Evolutionary conservation across 148 eudicot species (phyloP).

Genomic region (Persicaria maculosa): DNA sequence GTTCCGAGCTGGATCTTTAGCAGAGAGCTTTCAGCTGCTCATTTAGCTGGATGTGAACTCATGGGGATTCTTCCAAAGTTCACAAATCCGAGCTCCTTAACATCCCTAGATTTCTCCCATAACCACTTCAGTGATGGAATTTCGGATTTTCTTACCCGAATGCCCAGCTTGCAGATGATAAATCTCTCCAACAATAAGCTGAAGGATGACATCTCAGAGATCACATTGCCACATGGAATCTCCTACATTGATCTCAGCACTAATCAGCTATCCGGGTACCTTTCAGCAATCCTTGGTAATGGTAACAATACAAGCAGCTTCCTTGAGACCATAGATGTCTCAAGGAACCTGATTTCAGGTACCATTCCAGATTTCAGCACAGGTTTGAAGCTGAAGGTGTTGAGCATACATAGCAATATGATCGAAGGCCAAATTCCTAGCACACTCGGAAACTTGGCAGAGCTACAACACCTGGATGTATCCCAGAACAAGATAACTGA

Average conservation of each 20-base stretch:
- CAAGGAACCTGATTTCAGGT: conserved; percentile 56
- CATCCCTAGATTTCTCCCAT: conserved; percentile 53
- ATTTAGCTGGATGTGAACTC: conserved; percentile 66
- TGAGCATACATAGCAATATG: conserved; percentile 54
- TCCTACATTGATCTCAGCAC: conserved; percentile 50
- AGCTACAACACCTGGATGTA: conserved; percentile 50
- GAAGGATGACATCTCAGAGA: conserved; percentile 34
- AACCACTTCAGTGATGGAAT: conserved; percentile 37
- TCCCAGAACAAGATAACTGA: conserved; percentile 53
- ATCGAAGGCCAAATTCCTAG: conserved; percentile 59
- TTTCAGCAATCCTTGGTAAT: conserved; percentile 39
- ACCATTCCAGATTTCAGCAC: conserved; percentile 45
- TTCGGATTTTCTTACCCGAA: conserved; percentile 30
- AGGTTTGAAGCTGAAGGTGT: conserved; percentile 40
- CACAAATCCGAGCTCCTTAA: conserved; percentile 40
- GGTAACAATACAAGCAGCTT: conserved; percentile 40
- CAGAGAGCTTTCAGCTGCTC: conserved; percentile 49
- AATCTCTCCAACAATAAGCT: conserved; percentile 60
- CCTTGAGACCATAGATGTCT: conserved; percentile 46
- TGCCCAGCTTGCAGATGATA: conserved; percentile 44
- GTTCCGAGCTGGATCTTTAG: conserved; percentile 63
- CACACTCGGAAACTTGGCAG: conserved; percentile 48
- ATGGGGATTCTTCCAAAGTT: conserved; percentile 54
- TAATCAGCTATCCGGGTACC: conserved; percentile 52
- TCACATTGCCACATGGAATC: conserved; percentile 45